Percentiles rank a stretch among this genome's conserved stretches.
phyloP scores from a whole-genome alignment of 2,329 filamentous ascomycete species.

The Ascochyta pisi region DNA sequence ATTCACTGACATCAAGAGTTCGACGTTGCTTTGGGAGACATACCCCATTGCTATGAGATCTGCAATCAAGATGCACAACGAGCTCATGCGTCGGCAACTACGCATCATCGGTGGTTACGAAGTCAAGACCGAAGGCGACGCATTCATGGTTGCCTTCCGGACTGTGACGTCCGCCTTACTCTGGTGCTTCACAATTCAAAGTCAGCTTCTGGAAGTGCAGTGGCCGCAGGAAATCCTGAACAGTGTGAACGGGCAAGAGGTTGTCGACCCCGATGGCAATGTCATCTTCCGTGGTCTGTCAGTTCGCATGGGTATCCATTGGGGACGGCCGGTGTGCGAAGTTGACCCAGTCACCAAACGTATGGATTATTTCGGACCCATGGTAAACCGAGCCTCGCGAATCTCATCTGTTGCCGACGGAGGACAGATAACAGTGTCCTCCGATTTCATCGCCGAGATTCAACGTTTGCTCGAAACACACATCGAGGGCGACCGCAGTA shows the following conservation, averaged over 20 bases:
- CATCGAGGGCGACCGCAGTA: slow-evolving; percentile 79
- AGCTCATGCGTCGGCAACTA: slow-evolving; percentile 91
- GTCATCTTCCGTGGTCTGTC: slow-evolving; percentile 93
- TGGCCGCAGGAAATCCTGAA: slow-evolving; percentile 95
- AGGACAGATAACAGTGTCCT: slow-evolving; percentile 94
- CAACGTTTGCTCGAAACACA: slow-evolving; percentile 89
- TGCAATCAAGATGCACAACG: slow-evolving; percentile 96
- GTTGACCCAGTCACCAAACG: slow-evolving; percentile 94
- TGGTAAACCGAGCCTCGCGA: slow-evolving; percentile 96
- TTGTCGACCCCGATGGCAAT: slow-evolving; percentile 82
- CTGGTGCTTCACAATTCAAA: slow-evolving; percentile 96
- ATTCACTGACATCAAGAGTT: slow-evolving; percentile 99
- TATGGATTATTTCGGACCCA: slow-evolving; percentile 99
- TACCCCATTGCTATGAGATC: slow-evolving; percentile 95
- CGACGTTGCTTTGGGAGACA: slow-evolving; percentile 93
- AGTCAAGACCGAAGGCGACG: slow-evolving; percentile 99
- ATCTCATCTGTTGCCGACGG: slow-evolving; percentile 95
- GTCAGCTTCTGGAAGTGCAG: slow-evolving; percentile 81
- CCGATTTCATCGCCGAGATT: slow-evolving; percentile 96
- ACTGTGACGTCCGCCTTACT: slow-evolving; percentile 92
- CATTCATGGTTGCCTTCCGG: slow-evolving; percentile 98
- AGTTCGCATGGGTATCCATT: slow-evolving; percentile 97
- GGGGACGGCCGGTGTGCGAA: slow-evolving; percentile 92
- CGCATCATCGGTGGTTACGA: slow-evolving; percentile 95
- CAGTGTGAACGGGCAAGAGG: slow-evolving; percentile 82